Conservation (phyloP, 306 rosid species). For the Sesbania bispinosa region DNA sequence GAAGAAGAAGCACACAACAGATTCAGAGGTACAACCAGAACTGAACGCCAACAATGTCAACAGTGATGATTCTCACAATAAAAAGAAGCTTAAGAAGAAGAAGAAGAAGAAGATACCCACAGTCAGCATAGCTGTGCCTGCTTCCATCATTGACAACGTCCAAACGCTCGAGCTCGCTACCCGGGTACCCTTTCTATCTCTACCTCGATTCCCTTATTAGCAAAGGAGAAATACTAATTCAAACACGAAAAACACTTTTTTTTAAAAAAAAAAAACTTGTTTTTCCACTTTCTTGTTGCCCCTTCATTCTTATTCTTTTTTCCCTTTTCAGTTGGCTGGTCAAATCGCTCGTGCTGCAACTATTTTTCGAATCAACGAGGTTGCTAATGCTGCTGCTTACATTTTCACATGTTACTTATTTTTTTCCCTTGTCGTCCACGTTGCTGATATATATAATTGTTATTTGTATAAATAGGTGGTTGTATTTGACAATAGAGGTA, state of each 20-base stretch:
- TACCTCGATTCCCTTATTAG: not conserved
- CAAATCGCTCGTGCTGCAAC: slow-evolving; percentile 97
- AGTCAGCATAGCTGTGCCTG: slow-evolving; percentile 76
- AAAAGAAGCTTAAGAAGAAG: slow-evolving; percentile 43
- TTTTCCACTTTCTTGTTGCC: not conserved
- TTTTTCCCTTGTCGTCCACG: not conserved
- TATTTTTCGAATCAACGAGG: slow-evolving; percentile 93
- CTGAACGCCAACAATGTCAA: slow-evolving; percentile 7
- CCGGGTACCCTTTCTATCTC: slow-evolving; percentile 44
- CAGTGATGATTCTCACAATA: slow-evolving; percentile 22
- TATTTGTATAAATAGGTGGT: slow-evolving; percentile 56
- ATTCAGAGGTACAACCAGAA: slow-evolving; percentile 27
- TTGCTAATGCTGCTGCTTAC: slow-evolving; percentile 18
- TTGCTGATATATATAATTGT: not conserved
- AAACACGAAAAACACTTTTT: not conserved
- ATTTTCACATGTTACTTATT: not conserved
- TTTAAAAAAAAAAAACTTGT: not conserved
- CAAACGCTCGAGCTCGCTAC: slow-evolving; percentile 90
- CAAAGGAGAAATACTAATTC: not conserved
- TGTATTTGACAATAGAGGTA: slow-evolving; percentile 66
- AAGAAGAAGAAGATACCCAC: slow-evolving; percentile 50
- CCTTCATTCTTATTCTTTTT: not conserved
- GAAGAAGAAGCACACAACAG: slow-evolving; percentile 52
- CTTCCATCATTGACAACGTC: slow-evolving; percentile 86
- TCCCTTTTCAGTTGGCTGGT: slow-evolving; percentile 71